These are phyloP conservation scores for Tuber indicum DNA, from an alignment of 495 filamentous ascomycete genomes.

Conservation along the genomic window DNA sequence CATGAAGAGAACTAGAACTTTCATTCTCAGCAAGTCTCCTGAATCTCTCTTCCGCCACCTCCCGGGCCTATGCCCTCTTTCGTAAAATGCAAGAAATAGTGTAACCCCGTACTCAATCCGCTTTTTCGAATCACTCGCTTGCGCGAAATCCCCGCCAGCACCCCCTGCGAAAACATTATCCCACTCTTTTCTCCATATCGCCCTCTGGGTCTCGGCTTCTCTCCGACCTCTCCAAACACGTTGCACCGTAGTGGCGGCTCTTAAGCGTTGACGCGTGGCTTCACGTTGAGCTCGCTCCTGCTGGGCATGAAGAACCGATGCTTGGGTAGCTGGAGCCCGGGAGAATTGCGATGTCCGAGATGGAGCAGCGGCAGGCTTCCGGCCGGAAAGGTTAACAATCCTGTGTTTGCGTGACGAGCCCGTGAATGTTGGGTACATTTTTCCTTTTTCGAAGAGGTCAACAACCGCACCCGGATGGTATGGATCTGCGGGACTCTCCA, in stretches of 20 bases:
- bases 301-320: constrained; percentile 75
- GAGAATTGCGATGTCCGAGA: constrained; percentile 49
- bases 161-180: constrained; percentile 47
- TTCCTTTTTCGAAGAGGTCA: not conserved
- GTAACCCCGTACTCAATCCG: constrained; percentile 11
- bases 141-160: constrained; percentile 6
- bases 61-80: constrained; percentile 13
- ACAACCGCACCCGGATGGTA: not conserved
- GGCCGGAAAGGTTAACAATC: constrained; percentile 90
- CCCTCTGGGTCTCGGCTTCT: constrained; percentile 54
- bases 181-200: constrained; percentile 59
- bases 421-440: constrained; percentile 87
- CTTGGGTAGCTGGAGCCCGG: constrained; percentile 52
- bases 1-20: constrained; percentile 17
- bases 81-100: constrained; percentile 41
- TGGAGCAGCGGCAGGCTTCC: constrained; percentile 62
- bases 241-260: constrained; percentile 69
- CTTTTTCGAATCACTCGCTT: constrained; percentile 31
- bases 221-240: constrained; percentile 75
- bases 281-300: constrained; percentile 74
- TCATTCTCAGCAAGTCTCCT: constrained; percentile 31
- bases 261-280: constrained; percentile 69
- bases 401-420: constrained; percentile 76
- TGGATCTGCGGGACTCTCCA: not conserved
- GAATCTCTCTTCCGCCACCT: constrained; percentile 15